phyloP scores from a whole-genome alignment of 345 rosid genomes.

The Dimocarpus longan region DNA sequence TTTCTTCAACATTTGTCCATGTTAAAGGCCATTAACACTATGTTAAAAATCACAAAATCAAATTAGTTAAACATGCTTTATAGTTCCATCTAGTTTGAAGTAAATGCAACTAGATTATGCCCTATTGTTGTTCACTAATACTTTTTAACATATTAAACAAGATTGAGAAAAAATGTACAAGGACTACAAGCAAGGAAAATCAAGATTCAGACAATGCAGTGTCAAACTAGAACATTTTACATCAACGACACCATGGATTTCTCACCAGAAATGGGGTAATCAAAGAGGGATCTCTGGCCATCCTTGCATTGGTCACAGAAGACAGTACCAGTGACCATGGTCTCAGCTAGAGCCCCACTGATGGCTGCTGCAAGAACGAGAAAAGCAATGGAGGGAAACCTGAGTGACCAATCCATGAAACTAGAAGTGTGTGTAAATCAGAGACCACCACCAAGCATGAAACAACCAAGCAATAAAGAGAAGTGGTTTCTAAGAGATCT shows the following conservation, averaged over 20 bases:
- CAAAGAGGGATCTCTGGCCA: conserved; percentile 70
- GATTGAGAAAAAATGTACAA: no score
- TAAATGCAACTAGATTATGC: background rate
- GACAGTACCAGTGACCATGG: conserved; percentile 70
- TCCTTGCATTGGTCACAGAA: conserved; percentile 95
- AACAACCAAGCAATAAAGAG: background rate
- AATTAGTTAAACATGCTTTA: background rate
- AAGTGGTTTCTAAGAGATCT: background rate
- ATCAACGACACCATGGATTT: background rate
- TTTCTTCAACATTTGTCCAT: background rate
- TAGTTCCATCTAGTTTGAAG: background rate
- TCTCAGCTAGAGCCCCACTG: conserved; percentile 52
- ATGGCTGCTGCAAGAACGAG: conserved; percentile 52
- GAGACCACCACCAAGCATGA: background rate
- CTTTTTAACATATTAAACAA: no score
- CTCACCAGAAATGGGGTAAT: conserved; percentile 72
- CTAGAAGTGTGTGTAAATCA: conserved; percentile 5
- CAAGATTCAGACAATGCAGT: background rate
- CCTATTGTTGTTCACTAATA: background rate
- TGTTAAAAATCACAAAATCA: background rate
- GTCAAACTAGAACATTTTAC: background rate
- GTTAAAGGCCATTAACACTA: background rate
- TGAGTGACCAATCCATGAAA: conserved; percentile 47
- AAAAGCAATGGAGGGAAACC: conserved; percentile 40
- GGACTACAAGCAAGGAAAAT: background rate